A percentile compares a stretch with the other conserved stretches of the same genome.
Evolutionary conservation across 2,329 filamentous ascomycete genomes (phyloP).

Genomic region (Phialocephala sp.): DNA sequence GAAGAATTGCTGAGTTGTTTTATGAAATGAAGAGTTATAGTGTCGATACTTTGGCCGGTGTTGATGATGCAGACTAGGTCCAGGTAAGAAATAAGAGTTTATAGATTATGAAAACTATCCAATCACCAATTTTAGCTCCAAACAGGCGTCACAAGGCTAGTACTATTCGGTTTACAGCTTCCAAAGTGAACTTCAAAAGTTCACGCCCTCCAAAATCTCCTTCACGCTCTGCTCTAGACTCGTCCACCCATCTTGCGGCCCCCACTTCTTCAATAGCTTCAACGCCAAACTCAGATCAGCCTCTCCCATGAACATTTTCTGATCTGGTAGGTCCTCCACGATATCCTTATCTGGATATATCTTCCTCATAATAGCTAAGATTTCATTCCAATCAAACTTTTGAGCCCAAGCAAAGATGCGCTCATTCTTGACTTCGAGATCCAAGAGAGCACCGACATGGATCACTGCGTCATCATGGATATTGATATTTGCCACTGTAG

Average conservation of each 20-base stretch:
- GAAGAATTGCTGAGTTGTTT: no score
- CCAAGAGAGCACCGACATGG: conserved; percentile 39
- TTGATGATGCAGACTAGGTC: no score
- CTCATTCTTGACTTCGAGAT: conserved; percentile 33
- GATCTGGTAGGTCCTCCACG: conserved; percentile 28
- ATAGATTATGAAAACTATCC: no score
- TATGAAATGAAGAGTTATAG: no score
- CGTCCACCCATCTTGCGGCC: conserved; percentile 28
- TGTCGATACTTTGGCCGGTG: no score
- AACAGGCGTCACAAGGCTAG: background rate
- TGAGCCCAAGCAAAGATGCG: conserved; percentile 37
- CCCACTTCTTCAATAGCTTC: conserved; percentile 32
- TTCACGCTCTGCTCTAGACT: background rate
- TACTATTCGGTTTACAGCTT: background rate
- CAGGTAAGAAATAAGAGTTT: no score
- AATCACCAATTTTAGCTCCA: background rate
- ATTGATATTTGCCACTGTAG: conserved; percentile 29
- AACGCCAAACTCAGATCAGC: conserved; percentile 25
- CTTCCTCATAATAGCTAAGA: conserved; percentile 35
- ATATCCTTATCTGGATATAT: conserved; percentile 33
- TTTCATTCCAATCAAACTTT: conserved; percentile 35
- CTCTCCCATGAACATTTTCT: conserved; percentile 18
- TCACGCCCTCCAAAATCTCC: background rate
- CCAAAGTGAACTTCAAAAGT: background rate
- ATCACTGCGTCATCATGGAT: conserved; percentile 39